phyloP scores from a whole-genome alignment of 352 stramenopile genomes.

The Globisporangium ultimum region DNA sequence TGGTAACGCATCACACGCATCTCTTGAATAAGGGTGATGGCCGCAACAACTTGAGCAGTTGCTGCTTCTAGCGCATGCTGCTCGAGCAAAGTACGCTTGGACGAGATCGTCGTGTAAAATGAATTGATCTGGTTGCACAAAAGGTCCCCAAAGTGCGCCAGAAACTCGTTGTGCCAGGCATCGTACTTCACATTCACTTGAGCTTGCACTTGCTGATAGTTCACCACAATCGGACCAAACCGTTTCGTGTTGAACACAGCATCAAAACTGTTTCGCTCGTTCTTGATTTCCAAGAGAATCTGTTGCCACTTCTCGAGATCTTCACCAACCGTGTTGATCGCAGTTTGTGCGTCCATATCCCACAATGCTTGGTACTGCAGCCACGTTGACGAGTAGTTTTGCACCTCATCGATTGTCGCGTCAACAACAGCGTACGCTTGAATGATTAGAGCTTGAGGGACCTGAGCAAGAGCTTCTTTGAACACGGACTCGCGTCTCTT shows the following conservation, averaged over 20 bases:
- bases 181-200: slow-evolving; percentile 99
- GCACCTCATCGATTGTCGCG: slow-evolving; percentile 75
- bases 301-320: slow-evolving; percentile 97
- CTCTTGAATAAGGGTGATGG: slow-evolving; percentile 88
- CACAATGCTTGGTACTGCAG: slow-evolving; percentile 98
- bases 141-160: slow-evolving; percentile 94
- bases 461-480: slow-evolving; percentile 57
- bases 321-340: slow-evolving; percentile 90
- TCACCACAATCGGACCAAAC: slow-evolving; percentile 89
- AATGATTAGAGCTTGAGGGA: slow-evolving; percentile 65
- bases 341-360: slow-evolving; percentile 96
- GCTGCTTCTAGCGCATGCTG: slow-evolving; percentile 93
- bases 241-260: slow-evolving; percentile 82
- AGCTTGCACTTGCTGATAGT: slow-evolving; percentile 91
- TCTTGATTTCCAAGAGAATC: slow-evolving; percentile 95
- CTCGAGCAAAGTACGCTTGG: slow-evolving; percentile 90
- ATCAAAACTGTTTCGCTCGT: slow-evolving; percentile 95
- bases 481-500: slow-evolving; percentile 69
- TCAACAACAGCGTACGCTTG: slow-evolving; percentile 79
- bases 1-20: slow-evolving; percentile 68
- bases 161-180: slow-evolving; percentile 98
- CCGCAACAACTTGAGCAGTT: slow-evolving; percentile 95
- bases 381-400: slow-evolving; percentile 95
- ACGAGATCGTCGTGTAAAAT: slow-evolving; percentile 85
- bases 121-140: slow-evolving; percentile 91